Evolutionary conservation across 164 flowering plant genomes (phyloP), one percentile per base, ranked within the genome.

Genomic region (Saururus chinensis): DNA sequence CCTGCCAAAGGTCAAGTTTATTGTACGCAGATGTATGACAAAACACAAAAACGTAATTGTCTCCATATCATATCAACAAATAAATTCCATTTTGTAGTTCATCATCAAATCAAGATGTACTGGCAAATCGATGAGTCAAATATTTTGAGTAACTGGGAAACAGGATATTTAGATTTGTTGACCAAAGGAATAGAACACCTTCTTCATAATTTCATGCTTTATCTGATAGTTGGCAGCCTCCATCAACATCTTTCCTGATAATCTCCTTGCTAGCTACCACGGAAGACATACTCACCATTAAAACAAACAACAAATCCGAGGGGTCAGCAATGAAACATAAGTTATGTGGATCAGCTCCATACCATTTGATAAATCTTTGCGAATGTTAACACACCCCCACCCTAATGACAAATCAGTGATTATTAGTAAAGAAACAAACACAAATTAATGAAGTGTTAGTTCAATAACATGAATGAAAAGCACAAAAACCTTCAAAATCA

Each of bases 211-310:
- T 73, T 84, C 85, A 59, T 74, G 85, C 71, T 73, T 88, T 40
- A 86, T 77, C 77, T 83, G 89, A 74, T 77, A 88, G 70, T 84
- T 91, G 70, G 97, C 97, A 69, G 88, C 93, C 77, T 91, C 89
- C 64, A 78, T 24, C 25, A 88, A 66, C 71, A 90, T 59, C 79
- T 82, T 88, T 56, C 91, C 87, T 51, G 93, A 76, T 72, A 91
- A 71, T 72, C 67, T 82, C 70, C 77, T 76, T 53, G 82, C 81
- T 60, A 91, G 57, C 97, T 90, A 74, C 73, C 71, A 72, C 20
- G 60, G 63, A 65, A 57, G 51, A 48, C 35, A 70, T 30, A 65
- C 19, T 53, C 49, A 51, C 30, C 65, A 51, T 66, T 20, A 61
- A 23, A 51, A 59, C 21, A 55, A 62, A 30, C n/a, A 62, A 56